Evolutionary conservation across 208 protist genomes (phyloP).

Genomic region (Leishmania aethiopica): DNA sequence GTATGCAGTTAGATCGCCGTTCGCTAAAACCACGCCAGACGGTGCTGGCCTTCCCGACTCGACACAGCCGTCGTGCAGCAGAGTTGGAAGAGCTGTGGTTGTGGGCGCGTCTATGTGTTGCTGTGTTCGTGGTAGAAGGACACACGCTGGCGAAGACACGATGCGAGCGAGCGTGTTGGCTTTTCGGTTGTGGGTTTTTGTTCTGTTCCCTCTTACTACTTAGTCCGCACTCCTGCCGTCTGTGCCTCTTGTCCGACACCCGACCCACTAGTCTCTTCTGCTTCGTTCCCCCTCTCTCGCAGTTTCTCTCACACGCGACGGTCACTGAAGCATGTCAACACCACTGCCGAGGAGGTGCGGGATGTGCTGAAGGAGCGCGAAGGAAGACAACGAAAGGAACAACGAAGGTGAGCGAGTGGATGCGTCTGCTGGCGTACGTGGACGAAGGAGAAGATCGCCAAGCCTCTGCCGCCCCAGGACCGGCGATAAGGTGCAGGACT

Average conservation of each 20-base stretch:
- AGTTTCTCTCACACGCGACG: too few species aligned
- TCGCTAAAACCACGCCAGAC: not conserved
- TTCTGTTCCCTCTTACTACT: not conserved
- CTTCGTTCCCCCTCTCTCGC: not conserved
- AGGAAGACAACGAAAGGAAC: not conserved
- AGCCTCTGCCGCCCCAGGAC: not conserved
- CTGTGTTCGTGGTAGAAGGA: not conserved
- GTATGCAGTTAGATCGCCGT: not conserved
- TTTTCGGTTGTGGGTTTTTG: not conserved
- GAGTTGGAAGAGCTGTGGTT: not conserved
- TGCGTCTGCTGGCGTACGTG: not conserved
- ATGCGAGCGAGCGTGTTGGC: not conserved
- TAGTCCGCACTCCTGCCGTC: not conserved
- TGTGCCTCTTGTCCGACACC: too few species aligned
- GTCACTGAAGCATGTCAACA: too few species aligned
- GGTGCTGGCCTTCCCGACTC: too few species aligned
- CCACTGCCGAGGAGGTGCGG: constrained; percentile 22
- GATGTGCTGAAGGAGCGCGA: constrained; percentile 23
- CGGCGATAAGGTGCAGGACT: too few species aligned
- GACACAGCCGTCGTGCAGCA: not conserved
- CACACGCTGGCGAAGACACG: not conserved
- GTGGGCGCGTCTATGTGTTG: not conserved
- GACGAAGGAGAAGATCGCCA: not conserved
- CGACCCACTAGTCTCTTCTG: not conserved
- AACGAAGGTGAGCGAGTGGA: not conserved